phyloP scores from a whole-genome alignment of 345 rosid species.

The Eucalyptus erythrocorys region DNA sequence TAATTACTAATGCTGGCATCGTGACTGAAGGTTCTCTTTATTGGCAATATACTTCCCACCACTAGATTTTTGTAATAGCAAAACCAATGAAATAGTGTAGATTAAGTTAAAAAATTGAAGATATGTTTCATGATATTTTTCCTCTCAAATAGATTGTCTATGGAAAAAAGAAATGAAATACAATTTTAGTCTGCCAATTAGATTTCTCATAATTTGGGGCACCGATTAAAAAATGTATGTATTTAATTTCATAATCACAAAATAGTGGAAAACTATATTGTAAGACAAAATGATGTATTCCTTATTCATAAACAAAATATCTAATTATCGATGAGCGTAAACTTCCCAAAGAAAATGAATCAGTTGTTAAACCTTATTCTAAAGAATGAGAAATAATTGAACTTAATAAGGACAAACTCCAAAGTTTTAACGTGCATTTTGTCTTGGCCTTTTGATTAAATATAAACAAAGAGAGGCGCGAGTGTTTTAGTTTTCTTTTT shows the following conservation, averaged over 20 bases:
- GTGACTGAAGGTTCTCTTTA: background rate
- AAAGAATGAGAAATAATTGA: background rate
- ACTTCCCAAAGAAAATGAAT: background rate
- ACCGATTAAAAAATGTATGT: background rate
- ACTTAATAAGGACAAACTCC: background rate
- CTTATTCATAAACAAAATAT: background rate
- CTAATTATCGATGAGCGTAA: too few species aligned
- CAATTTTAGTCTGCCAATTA: background rate
- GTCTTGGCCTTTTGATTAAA: background rate
- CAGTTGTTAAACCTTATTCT: background rate
- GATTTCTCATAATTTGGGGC: background rate
- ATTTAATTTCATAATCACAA: background rate
- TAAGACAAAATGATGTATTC: background rate
- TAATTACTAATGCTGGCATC: background rate
- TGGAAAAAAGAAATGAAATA: background rate
- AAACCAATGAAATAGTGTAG: background rate
- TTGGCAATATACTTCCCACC: background rate
- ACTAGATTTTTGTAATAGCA: background rate
- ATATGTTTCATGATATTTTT: background rate
- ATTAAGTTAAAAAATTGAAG: background rate
- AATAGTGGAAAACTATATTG: background rate
- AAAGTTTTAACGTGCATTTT: background rate
- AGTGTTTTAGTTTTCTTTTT: background rate
- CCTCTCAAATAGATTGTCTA: background rate
- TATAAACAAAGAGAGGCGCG: background rate